A percentile compares a stretch with the other conserved stretches of the same genome.
Conservation (phyloP, 2,329 filamentous ascomycete species). For the Claviceps paspali region DNA sequence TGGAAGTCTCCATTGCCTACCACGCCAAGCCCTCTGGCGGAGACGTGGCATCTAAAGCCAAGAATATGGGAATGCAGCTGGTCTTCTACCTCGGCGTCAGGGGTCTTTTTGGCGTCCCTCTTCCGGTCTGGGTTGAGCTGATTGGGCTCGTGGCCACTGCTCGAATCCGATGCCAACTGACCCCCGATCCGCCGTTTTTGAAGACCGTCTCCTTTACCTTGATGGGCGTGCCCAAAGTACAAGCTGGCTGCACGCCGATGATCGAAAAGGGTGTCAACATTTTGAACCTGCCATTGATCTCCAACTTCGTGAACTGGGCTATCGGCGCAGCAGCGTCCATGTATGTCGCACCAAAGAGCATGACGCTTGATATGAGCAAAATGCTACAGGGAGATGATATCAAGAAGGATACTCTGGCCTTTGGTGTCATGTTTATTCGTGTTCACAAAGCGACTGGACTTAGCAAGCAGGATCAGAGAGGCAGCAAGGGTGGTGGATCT, state of each 20-base stretch:
- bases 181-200: slow-evolving; percentile 80
- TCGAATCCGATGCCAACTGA: slow-evolving; percentile 67
- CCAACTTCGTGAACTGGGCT: slow-evolving; percentile 92
- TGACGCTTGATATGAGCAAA: slow-evolving; percentile 82
- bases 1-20: slow-evolving; percentile 82
- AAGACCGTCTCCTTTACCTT: slow-evolving; percentile 87
- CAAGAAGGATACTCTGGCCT: slow-evolving; percentile 71
- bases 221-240: slow-evolving; percentile 83
- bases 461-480: slow-evolving; percentile 79
- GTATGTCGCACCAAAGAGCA: slow-evolving; percentile 88
- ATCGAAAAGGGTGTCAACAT: slow-evolving; percentile 82
- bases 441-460: slow-evolving; percentile 79
- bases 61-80: slow-evolving; percentile 94
- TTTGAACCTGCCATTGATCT: slow-evolving; percentile 80
- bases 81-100: slow-evolving; percentile 87
- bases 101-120: slow-evolving; percentile 74
- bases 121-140: slow-evolving; percentile 84
- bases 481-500: slow-evolving; percentile 71
- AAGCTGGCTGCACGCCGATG: slow-evolving; percentile 84
- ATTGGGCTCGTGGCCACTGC: slow-evolving; percentile 80
- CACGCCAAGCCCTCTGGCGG: slow-evolving; percentile 63
- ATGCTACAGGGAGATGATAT: slow-evolving; percentile 86
- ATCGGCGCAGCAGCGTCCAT: slow-evolving; percentile 75
- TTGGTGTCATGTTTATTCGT: slow-evolving; percentile 83
- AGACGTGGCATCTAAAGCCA: slow-evolving; percentile 63